These are phyloP conservation scores for Silene conica DNA, from an alignment of 148 eudicot species.

Conservation along the genomic window DNA sequence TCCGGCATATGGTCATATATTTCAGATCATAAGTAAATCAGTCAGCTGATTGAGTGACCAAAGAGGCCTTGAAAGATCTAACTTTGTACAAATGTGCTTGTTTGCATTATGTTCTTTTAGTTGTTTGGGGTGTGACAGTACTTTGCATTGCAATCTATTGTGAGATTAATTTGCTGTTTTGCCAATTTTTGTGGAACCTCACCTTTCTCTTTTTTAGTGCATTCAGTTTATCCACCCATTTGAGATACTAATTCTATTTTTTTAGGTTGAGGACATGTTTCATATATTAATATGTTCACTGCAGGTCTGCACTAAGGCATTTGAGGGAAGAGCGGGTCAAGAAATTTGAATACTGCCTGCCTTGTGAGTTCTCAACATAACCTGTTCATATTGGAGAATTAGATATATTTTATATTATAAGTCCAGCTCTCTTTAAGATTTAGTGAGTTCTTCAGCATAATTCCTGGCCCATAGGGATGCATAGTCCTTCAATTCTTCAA, in stretches of 20 bases:
- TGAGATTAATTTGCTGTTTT: neutral
- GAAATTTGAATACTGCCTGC: slow-evolving; percentile 93
- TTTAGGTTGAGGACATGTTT: slow-evolving; percentile 10
- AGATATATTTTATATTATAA: neutral
- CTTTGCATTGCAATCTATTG: neutral
- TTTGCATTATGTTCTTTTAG: neutral
- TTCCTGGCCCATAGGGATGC: neutral
- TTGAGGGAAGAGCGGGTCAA: slow-evolving; percentile 79
- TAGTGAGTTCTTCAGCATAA: neutral
- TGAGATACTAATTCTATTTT: neutral
- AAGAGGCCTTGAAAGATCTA: neutral
- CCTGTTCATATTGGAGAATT: slow-evolving; percentile 5
- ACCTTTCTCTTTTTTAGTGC: neutral
- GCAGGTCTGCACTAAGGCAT: slow-evolving; percentile 79
- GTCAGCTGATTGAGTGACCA: neutral
- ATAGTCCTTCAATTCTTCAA: neutral
- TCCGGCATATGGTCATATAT: neutral
- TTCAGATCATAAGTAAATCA: neutral
- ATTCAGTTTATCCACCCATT: neutral
- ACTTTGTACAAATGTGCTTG: slow-evolving; percentile 2
- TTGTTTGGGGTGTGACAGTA: neutral
- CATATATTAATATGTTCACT: slow-evolving; percentile 19
- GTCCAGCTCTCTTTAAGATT: neutral
- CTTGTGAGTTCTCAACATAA: slow-evolving; percentile 53
- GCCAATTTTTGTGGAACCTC: neutral